Base-by-base conservation (phyloP, 2,329 filamentous ascomycete genomes). In the Eutypella sp. region DNA sequence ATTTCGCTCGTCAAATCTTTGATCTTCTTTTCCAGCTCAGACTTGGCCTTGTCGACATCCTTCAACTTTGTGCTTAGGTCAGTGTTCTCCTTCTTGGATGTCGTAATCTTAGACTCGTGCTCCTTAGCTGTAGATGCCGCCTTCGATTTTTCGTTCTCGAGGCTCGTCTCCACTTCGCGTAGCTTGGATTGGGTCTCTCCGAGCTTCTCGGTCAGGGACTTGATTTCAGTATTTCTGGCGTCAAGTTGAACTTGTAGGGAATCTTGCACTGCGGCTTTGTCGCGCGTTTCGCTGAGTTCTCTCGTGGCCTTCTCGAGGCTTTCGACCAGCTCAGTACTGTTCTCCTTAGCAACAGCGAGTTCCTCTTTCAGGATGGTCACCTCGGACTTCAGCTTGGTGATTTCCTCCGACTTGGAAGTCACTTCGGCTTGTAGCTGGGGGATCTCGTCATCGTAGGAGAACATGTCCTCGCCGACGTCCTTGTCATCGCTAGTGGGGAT, bases 401-500 rank as follows among this genome's bases (percentile, higher is more conserved):
- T 81, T 64, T 92, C 84, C 36, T 80, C 78, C 10, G 84, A 72
- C 57, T 86, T 87, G 46, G 83, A 78, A 42, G 82, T 75, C 3
- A 93, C 65, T 54, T 93, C 85, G 1, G 79, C 75, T 58, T 95
- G 85, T n/a, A 96, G 69, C 44, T 87, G 81, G 3, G 88, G 87
- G 13, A 95, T 75, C 66, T 97, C 92, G 42, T 85, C 85, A 47
- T 97, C 91, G 57, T 90, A 95, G 0, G 90, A 96, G 67, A 96
- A 96, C 67, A 96, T 86, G 41, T 95, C 88, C 52, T 91, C 87
- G 22, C 57, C 61, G 0, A 58, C 53, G 36, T 66, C 69, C 34
- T 62, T 61, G 4, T 67, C 64, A 7, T 65, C 60, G 25, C 65
- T 61, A 7, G 61, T 53, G 40, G 67, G 53, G 24, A 62, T 55